These are phyloP conservation scores for Venturia aucupariae DNA, from an alignment of 2,329 filamentous ascomycete genomes.

Conservation along the genomic window DNA sequence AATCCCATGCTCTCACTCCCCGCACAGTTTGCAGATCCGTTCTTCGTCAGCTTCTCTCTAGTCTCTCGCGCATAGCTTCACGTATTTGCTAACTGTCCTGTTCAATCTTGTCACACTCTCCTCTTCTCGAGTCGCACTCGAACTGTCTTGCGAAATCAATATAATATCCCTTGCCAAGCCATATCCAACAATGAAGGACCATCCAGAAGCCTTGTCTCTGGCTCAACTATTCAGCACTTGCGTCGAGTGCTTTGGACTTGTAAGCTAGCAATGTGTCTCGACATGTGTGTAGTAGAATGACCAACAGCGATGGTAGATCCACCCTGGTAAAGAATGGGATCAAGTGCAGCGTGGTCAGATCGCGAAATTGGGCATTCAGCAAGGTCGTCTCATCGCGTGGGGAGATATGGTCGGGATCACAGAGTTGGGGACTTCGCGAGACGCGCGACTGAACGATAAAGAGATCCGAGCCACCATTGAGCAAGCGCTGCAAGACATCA, in stretches of 20 bases:
- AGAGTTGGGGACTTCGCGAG: constrained; percentile 36
- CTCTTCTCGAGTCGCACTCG: background rate
- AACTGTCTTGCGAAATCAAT: background rate
- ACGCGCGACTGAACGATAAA: constrained; percentile 34
- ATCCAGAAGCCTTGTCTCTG: constrained; percentile 20
- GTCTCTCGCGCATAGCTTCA: background rate
- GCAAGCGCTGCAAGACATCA: constrained; percentile 35
- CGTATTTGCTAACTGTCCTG: background rate
- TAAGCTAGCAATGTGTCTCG: background rate
- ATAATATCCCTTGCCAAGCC: background rate
- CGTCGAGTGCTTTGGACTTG: constrained; percentile 30
- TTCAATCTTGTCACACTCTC: background rate
- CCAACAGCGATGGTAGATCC: constrained; percentile 20
- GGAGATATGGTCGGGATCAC: constrained; percentile 39
- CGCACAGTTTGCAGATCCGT: background rate
- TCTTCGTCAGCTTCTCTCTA: background rate
- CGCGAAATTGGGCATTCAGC: constrained; percentile 36
- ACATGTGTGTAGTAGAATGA: background rate
- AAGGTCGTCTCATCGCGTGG: constrained; percentile 39
- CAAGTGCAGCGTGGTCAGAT: constrained; percentile 35
- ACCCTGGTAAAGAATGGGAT: constrained; percentile 33
- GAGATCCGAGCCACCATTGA: constrained; percentile 30
- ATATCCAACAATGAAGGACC: constrained; percentile 9
- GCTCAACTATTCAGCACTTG: constrained; percentile 38
- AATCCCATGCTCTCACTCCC: background rate